Conservation (phyloP, 192 early-diverging fungal genomes). For the Allomyces macrogynus region DNA sequence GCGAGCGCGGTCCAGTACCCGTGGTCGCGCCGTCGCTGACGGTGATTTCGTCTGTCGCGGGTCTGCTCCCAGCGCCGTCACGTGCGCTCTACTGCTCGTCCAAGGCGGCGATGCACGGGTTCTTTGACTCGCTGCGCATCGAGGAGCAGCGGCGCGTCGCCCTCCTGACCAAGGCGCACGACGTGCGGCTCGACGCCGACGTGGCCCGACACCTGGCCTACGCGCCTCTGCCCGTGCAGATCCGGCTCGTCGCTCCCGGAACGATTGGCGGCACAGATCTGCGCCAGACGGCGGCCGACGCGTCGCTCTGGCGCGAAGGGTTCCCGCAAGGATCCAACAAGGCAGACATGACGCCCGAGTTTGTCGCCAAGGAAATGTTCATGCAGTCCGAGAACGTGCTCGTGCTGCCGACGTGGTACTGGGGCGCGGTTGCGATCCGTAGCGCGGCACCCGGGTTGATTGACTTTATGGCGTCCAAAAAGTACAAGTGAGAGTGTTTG, state of each 20-base stretch:
- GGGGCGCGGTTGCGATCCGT: not conserved
- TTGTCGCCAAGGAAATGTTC: not conserved
- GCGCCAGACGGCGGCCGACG: not conserved
- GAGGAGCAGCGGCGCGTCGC: slow-evolving; percentile 35
- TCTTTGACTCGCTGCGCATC: slow-evolving; percentile 60
- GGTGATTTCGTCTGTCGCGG: slow-evolving; percentile 56
- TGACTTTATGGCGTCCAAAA: not conserved
- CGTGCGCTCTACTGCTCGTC: slow-evolving; percentile 54
- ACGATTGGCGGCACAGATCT: not conserved
- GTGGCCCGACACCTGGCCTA: too few relatives aligned
- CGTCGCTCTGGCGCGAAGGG: not conserved
- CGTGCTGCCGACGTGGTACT: not conserved
- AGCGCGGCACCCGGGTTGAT: not conserved
- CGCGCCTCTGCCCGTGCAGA: not conserved
- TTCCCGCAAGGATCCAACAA: not conserved
- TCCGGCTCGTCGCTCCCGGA: not conserved
- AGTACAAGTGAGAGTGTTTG: not conserved
- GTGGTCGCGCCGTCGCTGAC: slow-evolving; percentile 26
- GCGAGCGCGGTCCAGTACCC: slow-evolving; percentile 10
- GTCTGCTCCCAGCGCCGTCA: slow-evolving; percentile 50
- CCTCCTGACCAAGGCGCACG: too few relatives aligned
- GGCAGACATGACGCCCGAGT: not conserved
- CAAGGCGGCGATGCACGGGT: slow-evolving; percentile 65
- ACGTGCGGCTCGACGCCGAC: too few relatives aligned
- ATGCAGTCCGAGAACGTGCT: not conserved